Evolutionary conservation across 2,329 filamentous ascomycete genomes (phyloP), one percentile per base, ranked within the genome.

Genomic region (Xylariales sp.): DNA sequence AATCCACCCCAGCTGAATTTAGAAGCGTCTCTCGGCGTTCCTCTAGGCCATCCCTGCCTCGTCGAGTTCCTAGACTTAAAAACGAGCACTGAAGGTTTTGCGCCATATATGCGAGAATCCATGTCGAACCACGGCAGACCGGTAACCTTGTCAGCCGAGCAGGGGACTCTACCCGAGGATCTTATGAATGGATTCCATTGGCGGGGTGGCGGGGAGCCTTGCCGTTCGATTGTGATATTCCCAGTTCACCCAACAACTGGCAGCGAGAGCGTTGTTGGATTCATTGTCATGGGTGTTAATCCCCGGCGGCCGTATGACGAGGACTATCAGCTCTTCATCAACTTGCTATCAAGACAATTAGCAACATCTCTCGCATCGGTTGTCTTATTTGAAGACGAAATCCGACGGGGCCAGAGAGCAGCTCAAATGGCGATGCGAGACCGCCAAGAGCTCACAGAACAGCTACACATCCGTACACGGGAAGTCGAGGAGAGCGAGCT

Each of bases 331-430:
- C 83, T 95, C 0, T 96, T 95, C 73, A 84, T 95, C 45, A 89
- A 92, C 72, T 83, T 95, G 0, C 80, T 95, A 5, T 90, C 89
- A 54, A 86, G 92, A 28, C 93, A 95, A 76, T 82, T 95, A 8
- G 91, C 90, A 8, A 95, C 92, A 0, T 93, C 92, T 0, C 85
- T 95, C 77, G 92, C 92, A 1, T 94, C 92, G 0, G 92, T 94
- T 0, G 91, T 94, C 0, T 80, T 96, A 1, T 94, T 94, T 65
- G 92, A 95, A 76, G 92, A 95, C 72, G 93, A 96, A 76, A 94
- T 95, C 70, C 87, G 87, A 66, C 86, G 91, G 68, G 91, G 91
- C 0, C 90, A 93, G 78, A 86, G 85, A 72, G 92, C 92, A 1
- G 93, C 92, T 23, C 89, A 88, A 63, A 83, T 94, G 41, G 93